Evolutionary conservation across 179 eudicot species (phyloP).

Genomic region (Gypsophila paniculata): DNA sequence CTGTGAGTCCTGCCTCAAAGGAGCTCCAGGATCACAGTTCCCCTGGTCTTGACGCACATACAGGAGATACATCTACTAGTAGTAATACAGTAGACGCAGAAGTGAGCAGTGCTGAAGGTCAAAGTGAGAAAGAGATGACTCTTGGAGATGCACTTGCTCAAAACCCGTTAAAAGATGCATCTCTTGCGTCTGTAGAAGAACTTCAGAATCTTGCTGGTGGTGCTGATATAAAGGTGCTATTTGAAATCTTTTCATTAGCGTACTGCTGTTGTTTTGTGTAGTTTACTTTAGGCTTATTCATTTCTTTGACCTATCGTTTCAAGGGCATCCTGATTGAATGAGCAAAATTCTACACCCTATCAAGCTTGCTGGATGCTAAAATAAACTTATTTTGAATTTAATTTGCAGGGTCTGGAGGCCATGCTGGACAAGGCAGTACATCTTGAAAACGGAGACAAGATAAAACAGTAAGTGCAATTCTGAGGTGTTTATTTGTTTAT

Average conservation of each 20-base stretch:
- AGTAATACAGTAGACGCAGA: constrained; percentile 43
- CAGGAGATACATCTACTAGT: constrained; percentile 36
- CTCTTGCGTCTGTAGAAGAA: constrained; percentile 82
- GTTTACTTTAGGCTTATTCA: background rate
- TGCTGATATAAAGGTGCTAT: constrained; percentile 84
- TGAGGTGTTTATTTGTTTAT: background rate
- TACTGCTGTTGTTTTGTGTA: constrained; percentile 15
- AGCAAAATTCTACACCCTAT: background rate
- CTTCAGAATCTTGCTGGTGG: constrained; percentile 90
- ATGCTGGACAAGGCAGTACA: constrained; percentile 95
- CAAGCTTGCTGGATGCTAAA: constrained; percentile 13
- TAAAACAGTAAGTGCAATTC: constrained; percentile 47
- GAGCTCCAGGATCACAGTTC: constrained; percentile 42
- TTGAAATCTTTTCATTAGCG: background rate
- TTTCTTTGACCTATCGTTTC: background rate
- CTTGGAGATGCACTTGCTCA: constrained; percentile 48
- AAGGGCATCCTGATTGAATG: constrained; percentile 9
- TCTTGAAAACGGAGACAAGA: constrained; percentile 82
- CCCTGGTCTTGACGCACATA: constrained; percentile 35
- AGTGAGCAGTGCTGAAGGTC: constrained; percentile 37
- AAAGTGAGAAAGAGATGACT: constrained; percentile 49
- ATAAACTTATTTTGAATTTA: constrained; percentile 6
- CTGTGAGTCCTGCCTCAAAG: constrained; percentile 29
- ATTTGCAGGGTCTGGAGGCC: constrained; percentile 85
- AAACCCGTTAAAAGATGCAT: constrained; percentile 46